These are phyloP conservation scores for Phialophora expanda DNA, from an alignment of 2,329 filamentous ascomycete genomes.

Conservation along the genomic window DNA sequence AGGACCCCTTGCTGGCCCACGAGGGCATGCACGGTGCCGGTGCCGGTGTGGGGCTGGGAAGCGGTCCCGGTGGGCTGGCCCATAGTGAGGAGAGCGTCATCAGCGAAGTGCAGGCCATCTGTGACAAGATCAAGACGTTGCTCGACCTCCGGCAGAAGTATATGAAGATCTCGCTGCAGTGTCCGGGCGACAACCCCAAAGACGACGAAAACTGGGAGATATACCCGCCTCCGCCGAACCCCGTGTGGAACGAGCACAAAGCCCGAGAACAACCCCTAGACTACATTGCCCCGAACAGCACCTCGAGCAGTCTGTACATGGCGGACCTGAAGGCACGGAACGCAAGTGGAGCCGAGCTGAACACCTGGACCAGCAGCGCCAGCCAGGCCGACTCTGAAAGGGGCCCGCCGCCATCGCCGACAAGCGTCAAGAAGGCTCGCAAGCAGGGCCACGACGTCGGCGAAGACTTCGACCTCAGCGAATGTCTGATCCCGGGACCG, in stretches of 20 bases:
- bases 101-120: conserved; percentile 82
- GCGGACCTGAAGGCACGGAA: conserved; percentile 30
- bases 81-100: conserved; percentile 80
- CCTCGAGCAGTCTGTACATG: conserved; percentile 41
- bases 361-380: conserved; percentile 40
- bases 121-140: conserved; percentile 87
- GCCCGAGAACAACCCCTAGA: conserved; percentile 43
- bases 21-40: conserved; percentile 64
- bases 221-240: conserved; percentile 89
- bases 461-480: conserved; percentile 79
- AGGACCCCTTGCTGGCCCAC: conserved; percentile 57
- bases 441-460: conserved; percentile 91
- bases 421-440: conserved; percentile 64
- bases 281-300: conserved; percentile 39
- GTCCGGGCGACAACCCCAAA: conserved; percentile 82
- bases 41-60: conserved; percentile 65
- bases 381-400: conserved; percentile 41
- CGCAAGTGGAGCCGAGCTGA: conserved; percentile 19
- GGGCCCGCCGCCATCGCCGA: conserved; percentile 46
- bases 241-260: conserved; percentile 76
- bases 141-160: conserved; percentile 88
- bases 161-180: conserved; percentile 81
- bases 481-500: conserved; percentile 77
- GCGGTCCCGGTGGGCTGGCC: conserved; percentile 67
- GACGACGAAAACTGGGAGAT: conserved; percentile 83